These are phyloP conservation scores for Fusarium palustre DNA, from an alignment of 2,329 filamentous ascomycete genomes.

Conservation along the genomic window DNA sequence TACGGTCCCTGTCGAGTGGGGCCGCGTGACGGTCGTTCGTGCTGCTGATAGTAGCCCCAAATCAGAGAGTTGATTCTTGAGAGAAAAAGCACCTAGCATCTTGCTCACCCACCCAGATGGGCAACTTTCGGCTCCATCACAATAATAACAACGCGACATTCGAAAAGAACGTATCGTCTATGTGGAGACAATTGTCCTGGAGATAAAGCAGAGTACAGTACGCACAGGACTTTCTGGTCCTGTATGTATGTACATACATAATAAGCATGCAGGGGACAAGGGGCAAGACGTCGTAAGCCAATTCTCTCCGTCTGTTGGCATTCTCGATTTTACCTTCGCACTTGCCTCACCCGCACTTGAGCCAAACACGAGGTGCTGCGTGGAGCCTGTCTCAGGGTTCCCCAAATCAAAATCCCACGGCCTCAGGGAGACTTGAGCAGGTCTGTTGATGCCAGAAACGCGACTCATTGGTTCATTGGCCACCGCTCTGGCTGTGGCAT, in stretches of 20 bases:
- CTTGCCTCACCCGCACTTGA: slow-evolving; percentile 33
- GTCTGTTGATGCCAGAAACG: slow-evolving; percentile 48
- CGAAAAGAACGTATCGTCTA: slow-evolving; percentile 30
- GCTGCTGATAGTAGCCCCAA: slow-evolving; percentile 27
- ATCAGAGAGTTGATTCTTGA: slow-evolving; percentile 9
- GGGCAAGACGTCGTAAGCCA: slow-evolving; percentile 41
- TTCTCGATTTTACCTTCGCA: slow-evolving; percentile 28
- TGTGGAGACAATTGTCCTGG: slow-evolving; percentile 31
- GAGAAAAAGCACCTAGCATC: slow-evolving; percentile 11
- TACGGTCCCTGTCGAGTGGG: not conserved
- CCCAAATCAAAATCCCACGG: slow-evolving; percentile 47
- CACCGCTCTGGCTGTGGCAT: slow-evolving; percentile 44
- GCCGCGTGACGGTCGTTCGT: slow-evolving; percentile 23
- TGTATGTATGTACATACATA: slow-evolving; percentile 2
- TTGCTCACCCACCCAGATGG: not conserved
- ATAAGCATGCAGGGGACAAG: slow-evolving; percentile 42
- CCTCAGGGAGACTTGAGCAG: slow-evolving; percentile 44
- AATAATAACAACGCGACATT: slow-evolving; percentile 14
- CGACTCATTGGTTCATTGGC: slow-evolving; percentile 46
- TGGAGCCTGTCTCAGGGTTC: slow-evolving; percentile 49
- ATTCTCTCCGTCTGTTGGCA: slow-evolving; percentile 15
- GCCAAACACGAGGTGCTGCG: slow-evolving; percentile 46
- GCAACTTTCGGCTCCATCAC: slow-evolving; percentile 13
- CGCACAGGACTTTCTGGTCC: not conserved
- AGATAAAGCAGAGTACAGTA: slow-evolving; percentile 23